phyloP scores from a whole-genome alignment of 257 asterid species.

The Lycium barbarum region DNA sequence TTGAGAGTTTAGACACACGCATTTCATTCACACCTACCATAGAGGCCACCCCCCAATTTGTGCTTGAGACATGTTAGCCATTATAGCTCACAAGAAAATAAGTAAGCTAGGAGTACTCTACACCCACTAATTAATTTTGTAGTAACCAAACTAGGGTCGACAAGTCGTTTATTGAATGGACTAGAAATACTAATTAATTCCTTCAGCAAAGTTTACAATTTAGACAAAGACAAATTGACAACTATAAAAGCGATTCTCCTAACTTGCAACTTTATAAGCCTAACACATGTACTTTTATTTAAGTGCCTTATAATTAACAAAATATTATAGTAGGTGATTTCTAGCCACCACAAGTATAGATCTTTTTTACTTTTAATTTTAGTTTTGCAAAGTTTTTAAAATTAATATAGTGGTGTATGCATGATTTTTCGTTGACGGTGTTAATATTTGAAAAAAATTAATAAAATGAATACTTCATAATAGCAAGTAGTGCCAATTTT shows the following conservation, averaged over 20 bases:
- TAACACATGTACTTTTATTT: background rate
- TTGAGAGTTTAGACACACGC: background rate
- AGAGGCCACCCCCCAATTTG: conserved; percentile 11
- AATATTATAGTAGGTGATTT: background rate
- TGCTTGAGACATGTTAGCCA: conserved; percentile 13
- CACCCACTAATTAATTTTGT: background rate
- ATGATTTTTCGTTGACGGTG: background rate
- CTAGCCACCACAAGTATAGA: background rate
- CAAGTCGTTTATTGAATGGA: background rate
- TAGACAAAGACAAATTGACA: background rate
- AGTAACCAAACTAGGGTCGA: conserved; percentile 21
- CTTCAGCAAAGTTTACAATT: background rate
- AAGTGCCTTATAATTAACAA: background rate
- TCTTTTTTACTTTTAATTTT: background rate
- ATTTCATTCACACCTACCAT: conserved; percentile 13
- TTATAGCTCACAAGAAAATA: conserved; percentile 29
- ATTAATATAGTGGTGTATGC: background rate
- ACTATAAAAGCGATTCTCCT: background rate
- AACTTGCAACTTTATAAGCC: background rate
- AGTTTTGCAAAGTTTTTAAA: background rate
- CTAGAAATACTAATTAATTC: background rate
- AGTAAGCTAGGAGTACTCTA: conserved; percentile 24
- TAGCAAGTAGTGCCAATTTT: background rate
- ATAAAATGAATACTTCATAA: too few species aligned
- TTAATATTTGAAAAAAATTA: too few species aligned